Conservation (phyloP, 176 grass and related monocot species). For the Microstegium vimineum region DNA sequence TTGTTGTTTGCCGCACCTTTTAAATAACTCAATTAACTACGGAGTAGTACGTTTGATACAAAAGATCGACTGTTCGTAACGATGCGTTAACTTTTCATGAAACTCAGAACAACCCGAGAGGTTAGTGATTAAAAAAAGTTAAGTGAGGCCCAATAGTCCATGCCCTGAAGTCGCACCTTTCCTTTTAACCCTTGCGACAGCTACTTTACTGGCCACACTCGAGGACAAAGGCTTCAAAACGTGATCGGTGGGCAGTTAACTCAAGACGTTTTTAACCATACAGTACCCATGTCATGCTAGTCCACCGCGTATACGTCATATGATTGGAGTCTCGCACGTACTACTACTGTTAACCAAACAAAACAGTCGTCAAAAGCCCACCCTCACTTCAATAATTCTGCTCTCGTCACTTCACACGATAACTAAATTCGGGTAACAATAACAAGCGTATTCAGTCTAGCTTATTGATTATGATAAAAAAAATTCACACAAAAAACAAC, state of each 20-base stretch:
- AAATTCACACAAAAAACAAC: too few relatives aligned
- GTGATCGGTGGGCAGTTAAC: neutral
- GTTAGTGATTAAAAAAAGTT: neutral
- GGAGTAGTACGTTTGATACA: too few relatives aligned
- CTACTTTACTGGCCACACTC: neutral
- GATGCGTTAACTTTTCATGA: neutral
- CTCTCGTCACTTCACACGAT: neutral
- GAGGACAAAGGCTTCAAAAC: neutral
- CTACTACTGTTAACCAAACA: slow-evolving; percentile 2
- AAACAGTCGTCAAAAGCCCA: slow-evolving; percentile 28
- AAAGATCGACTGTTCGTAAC: neutral
- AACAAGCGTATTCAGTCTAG: too few relatives aligned
- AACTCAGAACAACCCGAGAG: neutral
- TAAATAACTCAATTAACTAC: neutral
- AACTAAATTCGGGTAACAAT: too few relatives aligned
- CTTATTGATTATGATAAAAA: too few relatives aligned
- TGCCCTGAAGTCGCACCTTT: neutral
- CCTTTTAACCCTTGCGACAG: neutral
- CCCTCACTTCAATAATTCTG: neutral
- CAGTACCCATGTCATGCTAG: neutral
- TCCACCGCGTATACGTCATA: neutral
- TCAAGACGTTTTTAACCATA: neutral
- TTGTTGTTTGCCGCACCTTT: neutral
- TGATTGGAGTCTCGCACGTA: neutral
- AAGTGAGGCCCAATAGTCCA: neutral